Base-by-base conservation (phyloP, 768 basidiomycete genomes). In the Collybia nuda region DNA sequence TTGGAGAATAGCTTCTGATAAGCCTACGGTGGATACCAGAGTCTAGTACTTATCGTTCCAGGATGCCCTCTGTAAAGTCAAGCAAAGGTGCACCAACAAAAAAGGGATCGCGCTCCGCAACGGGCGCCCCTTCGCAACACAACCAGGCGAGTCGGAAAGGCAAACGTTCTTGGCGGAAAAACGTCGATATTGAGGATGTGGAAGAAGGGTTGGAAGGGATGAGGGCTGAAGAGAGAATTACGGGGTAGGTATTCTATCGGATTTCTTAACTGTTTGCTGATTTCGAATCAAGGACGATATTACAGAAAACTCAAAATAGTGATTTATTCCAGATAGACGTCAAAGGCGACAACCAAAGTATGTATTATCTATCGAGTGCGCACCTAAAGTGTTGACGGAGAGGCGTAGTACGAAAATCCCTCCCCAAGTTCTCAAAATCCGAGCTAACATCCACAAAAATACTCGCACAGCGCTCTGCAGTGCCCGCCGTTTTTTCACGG, bases 101-200 rank as follows among this genome's bases (percentile, higher is more conserved):
- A 32, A 62, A 60, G 40, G 50, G 46, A 5, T 44, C 53, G 41
- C 61, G 63, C 36, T 70, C 75, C 4, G 44, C 59, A 1, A 49
- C 77, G 12, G 84, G 84, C 3, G 85, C 84, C 0, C 82, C 84
- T 0, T 74, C 82, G 1, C 82, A 87, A 52, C 78, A 74, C 45
- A 77, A 67, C 18, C 93, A 95, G 66, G 67, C 83, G 0, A 90
- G 86, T 59, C 74, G 93, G 50, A 96, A 93, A 66, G 91, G 93
- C n/a, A 96, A 96, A 66, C 83, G 81, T 49, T 84, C 93, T 41
- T 96, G 94, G 94, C 71, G 94, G 64, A 96, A 97, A 72, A 91
- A 97, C 67, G 85, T 96, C 46, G 85, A 96, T 64, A 79, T 96
- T 44, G 80, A 82, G 21, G 84, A 84, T 44, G 84, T 94, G 17